Evolutionary conservation across 2,329 filamentous ascomycete species (phyloP).

Genomic region (Grosmannia penicillata): DNA sequence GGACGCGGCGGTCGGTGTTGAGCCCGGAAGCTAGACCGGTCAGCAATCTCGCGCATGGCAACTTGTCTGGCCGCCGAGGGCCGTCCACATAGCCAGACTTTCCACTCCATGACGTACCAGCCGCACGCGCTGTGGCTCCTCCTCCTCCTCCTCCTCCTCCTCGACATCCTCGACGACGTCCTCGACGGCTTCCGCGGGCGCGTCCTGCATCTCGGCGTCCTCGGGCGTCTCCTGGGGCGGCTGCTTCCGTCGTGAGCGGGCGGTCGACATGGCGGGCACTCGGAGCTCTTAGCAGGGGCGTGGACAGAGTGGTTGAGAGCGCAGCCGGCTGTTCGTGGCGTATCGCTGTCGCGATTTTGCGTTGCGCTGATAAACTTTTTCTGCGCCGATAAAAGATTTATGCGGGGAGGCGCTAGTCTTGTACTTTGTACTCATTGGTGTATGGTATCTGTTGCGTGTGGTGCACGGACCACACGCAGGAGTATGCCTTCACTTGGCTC

Average conservation of each 20-base stretch:
- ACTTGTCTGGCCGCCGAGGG: background rate
- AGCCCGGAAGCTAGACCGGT: conserved; percentile 57
- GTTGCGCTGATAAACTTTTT: background rate
- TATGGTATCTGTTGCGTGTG: too few species aligned
- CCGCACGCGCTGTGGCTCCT: conserved; percentile 40
- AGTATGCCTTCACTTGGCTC: too few species aligned
- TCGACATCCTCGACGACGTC: conserved; percentile 17
- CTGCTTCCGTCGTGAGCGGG: conserved; percentile 6
- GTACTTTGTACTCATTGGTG: too few species aligned
- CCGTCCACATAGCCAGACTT: background rate
- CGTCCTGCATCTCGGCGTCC: conserved; percentile 29
- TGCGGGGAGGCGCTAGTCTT: background rate
- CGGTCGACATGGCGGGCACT: conserved; percentile 6
- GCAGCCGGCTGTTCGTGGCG: too few species aligned
- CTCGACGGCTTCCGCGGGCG: conserved; percentile 16
- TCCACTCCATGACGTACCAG: conserved; percentile 31
- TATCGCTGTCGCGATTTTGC: background rate
- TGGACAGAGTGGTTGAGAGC: too few species aligned
- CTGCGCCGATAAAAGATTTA: background rate
- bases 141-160: conserved; percentile 30
- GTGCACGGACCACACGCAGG: too few species aligned
- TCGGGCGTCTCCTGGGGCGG: conserved; percentile 9
- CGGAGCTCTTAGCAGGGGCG: background rate
- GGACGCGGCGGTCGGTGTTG: conserved; percentile 75
- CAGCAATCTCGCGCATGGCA: background rate